These are phyloP conservation scores for Fusarium armeniacum DNA, from an alignment of 2,329 filamentous ascomycete genomes.

Conservation along the genomic window DNA sequence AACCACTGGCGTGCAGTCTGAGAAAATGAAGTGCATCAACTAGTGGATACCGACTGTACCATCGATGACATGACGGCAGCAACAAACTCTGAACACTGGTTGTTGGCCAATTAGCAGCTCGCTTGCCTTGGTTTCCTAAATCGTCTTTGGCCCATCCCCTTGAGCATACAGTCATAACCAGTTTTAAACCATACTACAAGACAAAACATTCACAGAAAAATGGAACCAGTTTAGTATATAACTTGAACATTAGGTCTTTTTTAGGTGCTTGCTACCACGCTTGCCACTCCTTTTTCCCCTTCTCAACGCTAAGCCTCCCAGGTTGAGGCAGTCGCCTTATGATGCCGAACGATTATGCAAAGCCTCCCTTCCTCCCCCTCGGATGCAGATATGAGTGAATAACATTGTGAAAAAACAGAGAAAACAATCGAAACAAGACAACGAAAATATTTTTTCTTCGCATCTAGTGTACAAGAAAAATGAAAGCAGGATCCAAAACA, in stretches of 20 bases:
- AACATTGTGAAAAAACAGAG: conserved; percentile 15
- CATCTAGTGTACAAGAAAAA: conserved; percentile 47
- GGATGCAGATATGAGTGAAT: conserved; percentile 31
- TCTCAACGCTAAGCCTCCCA: conserved; percentile 31
- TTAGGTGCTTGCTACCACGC: conserved; percentile 34
- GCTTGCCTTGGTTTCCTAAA: no score
- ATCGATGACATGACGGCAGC: not conserved
- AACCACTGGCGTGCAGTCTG: no score
- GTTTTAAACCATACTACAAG: not conserved
- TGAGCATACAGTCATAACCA: not conserved
- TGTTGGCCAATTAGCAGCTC: not conserved
- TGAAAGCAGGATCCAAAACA: conserved; percentile 46
- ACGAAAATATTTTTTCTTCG: conserved; percentile 10
- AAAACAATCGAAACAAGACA: conserved; percentile 8
- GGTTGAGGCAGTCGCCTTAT: conserved; percentile 12
- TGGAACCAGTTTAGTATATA: conserved; percentile 1
- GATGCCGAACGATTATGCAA: conserved; percentile 43
- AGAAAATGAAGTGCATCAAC: not conserved
- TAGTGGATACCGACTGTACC: not conserved
- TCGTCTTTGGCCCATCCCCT: not conserved
- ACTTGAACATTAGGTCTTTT: conserved; percentile 37
- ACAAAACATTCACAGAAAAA: not conserved
- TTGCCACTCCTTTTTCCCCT: conserved; percentile 25
- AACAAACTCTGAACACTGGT: not conserved
- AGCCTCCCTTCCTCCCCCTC: conserved; percentile 14